Evolutionary conservation across 805 yeast species (phyloP).

Genomic region (Scheffersomyces lignosus): DNA sequence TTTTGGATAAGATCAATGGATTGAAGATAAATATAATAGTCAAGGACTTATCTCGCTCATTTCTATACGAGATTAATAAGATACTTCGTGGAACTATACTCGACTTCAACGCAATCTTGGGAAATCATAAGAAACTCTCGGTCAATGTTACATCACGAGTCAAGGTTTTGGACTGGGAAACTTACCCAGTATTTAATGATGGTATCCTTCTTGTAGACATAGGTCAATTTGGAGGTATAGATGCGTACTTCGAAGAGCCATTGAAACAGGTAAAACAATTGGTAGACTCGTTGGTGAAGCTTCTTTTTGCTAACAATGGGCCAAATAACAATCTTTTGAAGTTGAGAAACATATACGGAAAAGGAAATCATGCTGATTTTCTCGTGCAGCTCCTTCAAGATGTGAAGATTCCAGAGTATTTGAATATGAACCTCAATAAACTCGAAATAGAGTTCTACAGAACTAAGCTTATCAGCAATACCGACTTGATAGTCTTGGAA

Average conservation of each 20-base stretch:
- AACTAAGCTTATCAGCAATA: slow-evolving; percentile 44
- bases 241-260: slow-evolving; percentile 46
- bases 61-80: slow-evolving; percentile 31
- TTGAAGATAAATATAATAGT: slow-evolving; percentile 29
- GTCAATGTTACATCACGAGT: slow-evolving; percentile 30
- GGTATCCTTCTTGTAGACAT: slow-evolving; percentile 43
- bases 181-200: slow-evolving; percentile 41
- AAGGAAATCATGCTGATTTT: slow-evolving; percentile 57
- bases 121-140: slow-evolving; percentile 6
- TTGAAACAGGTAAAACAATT: slow-evolving; percentile 46
- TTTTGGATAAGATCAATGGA: slow-evolving; percentile 6
- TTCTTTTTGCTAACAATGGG: slow-evolving; percentile 37
- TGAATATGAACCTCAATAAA: slow-evolving; percentile 34
- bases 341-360: slow-evolving; percentile 55
- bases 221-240: slow-evolving; percentile 31
- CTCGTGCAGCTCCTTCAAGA: slow-evolving; percentile 44
- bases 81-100: slow-evolving; percentile 10
- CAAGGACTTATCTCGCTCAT: slow-evolving; percentile 35
- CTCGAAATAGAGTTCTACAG: slow-evolving; percentile 38
- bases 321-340: slow-evolving; percentile 27
- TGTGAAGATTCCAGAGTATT: slow-evolving; percentile 33
- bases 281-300: slow-evolving; percentile 48
- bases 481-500: slow-evolving; percentile 77
- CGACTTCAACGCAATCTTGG: slow-evolving; percentile 13
- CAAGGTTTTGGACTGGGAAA: slow-evolving; percentile 47